Base-by-base conservation (phyloP, 2,329 filamentous ascomycete genomes). In the Colletotrichum sansevieriae region DNA sequence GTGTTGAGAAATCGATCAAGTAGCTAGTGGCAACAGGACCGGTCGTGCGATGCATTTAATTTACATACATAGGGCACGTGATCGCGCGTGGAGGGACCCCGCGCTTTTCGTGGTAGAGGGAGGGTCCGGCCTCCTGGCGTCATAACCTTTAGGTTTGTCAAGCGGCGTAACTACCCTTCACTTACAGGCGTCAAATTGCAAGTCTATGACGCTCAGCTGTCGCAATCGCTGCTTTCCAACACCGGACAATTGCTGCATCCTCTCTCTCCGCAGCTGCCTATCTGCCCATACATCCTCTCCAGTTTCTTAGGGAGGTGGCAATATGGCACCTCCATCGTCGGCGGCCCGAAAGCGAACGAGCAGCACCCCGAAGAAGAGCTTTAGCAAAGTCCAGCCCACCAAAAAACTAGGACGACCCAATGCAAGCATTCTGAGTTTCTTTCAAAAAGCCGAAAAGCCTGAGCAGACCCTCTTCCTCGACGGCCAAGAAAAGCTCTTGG, bases 361-460 rank as follows among this genome's bases (percentile, higher is more conserved):
- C 51, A 49, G 25, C 20, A 71, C 70, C 15, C 70, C 70, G n/a
- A 69, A 68, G 47, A 71, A 65, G 62, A 56, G 56, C 11, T 41
- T 61, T 11, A 49, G 51, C 25, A 71, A 56, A 49, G n/a, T 61
- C 15, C 57, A 58, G 10, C 41, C 58, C 15, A 35, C 68, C 2
- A 81, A 79, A 72, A 81, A 78, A 58, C 75, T 81, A 3, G 73
- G 74, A 20, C 81, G 80, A 44, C 80, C 82, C 0, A 93, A 92
- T 73, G 83, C 84, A 7, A 93, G 90, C 71, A 93, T 94, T 37
- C 79, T 93, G 13, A 93, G 80, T 71, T 94, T 93, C 77, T 94
- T 94, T 76, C 90, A 92, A 74, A 94, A 93, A 75, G 83, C 87
- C 0, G 85, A 88, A 44, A 85, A 87, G 60, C 81, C 85, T 65